Conservation (phyloP, 306 rosid genomes). For the Prunus fruticosa region DNA sequence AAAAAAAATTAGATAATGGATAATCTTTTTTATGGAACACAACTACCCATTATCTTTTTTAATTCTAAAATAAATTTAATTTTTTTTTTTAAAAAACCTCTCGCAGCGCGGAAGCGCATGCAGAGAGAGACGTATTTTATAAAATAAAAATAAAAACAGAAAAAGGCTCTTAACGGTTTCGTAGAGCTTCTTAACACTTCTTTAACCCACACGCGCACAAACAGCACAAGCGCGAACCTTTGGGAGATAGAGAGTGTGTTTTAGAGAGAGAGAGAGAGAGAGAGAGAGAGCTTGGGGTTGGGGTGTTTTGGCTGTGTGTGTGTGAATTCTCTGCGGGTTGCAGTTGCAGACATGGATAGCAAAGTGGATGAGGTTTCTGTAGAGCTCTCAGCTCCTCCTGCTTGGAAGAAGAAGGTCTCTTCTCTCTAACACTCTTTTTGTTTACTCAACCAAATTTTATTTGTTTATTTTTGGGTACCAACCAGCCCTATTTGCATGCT, state of each 20-base stretch:
- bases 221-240: not conserved
- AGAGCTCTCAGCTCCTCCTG: conserved; percentile 84
- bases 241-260: too few species aligned
- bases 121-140: too few species aligned
- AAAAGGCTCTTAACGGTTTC: conserved; percentile 23
- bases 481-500: not conserved
- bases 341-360: conserved; percentile 30
- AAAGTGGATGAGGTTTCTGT: conserved; percentile 57
- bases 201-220: conserved; percentile 7
- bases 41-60: too few species aligned
- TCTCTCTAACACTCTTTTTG: not conserved
- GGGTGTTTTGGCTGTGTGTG: not conserved
- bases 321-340: not conserved
- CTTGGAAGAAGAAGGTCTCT: conserved; percentile 91
- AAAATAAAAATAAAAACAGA: not conserved
- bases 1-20: too few species aligned
- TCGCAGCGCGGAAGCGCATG: too few species aligned
- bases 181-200: not conserved
- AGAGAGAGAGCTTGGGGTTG: not conserved
- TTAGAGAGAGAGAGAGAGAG: not conserved
- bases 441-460: not conserved
- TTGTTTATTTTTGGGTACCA: not conserved
- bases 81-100: too few species aligned
- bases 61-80: too few species aligned
- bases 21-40: too few species aligned